Percentiles rank a stretch among this genome's conserved stretches.
Evolutionary conservation across 2,329 filamentous ascomycete species (phyloP).

Genomic region (Diaporthe sp.): DNA sequence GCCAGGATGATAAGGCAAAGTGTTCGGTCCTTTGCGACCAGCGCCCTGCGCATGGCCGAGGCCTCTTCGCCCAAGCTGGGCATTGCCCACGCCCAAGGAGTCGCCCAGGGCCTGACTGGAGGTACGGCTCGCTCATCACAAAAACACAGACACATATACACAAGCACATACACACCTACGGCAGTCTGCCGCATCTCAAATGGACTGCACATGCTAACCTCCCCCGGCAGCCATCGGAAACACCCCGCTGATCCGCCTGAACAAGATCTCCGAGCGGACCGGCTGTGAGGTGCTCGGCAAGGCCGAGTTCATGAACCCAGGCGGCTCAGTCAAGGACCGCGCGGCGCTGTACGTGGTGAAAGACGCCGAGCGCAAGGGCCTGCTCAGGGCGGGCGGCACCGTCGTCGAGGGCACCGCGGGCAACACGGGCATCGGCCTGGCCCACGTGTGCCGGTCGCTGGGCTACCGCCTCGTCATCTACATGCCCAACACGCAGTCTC

Average conservation of each 20-base stretch:
- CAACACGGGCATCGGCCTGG: constrained; percentile 97
- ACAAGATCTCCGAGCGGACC: constrained; percentile 87
- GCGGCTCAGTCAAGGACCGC: constrained; percentile 95
- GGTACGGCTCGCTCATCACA: constrained; percentile 61
- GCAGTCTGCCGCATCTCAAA: not conserved
- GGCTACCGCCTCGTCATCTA: constrained; percentile 98
- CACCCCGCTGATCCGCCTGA: constrained; percentile 91
- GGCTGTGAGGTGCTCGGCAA: constrained; percentile 96
- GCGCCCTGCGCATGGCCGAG: constrained; percentile 62
- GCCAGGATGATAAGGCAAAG: constrained; percentile 75
- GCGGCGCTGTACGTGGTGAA: constrained; percentile 94
- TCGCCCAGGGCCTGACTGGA: constrained; percentile 82
- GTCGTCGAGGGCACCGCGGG: constrained; percentile 97
- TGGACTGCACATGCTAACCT: not conserved
- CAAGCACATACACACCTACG: not conserved
- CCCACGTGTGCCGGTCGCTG: constrained; percentile 91
- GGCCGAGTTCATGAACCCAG: constrained; percentile 98
- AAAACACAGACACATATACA: not conserved
- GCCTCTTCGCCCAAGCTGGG: constrained; percentile 72
- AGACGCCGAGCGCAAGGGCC: constrained; percentile 89
- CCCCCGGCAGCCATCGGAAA: constrained; percentile 87
- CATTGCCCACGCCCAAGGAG: constrained; percentile 83
- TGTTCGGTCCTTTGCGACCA: constrained; percentile 74
- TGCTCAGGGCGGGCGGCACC: constrained; percentile 86
- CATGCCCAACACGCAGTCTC: constrained; percentile 99